Percentiles rank a stretch among this genome's conserved stretches.
These are phyloP conservation scores for Fusarium pseudograminearum DNA, from an alignment of 2,329 filamentous ascomycete species.

Conservation along the genomic window DNA sequence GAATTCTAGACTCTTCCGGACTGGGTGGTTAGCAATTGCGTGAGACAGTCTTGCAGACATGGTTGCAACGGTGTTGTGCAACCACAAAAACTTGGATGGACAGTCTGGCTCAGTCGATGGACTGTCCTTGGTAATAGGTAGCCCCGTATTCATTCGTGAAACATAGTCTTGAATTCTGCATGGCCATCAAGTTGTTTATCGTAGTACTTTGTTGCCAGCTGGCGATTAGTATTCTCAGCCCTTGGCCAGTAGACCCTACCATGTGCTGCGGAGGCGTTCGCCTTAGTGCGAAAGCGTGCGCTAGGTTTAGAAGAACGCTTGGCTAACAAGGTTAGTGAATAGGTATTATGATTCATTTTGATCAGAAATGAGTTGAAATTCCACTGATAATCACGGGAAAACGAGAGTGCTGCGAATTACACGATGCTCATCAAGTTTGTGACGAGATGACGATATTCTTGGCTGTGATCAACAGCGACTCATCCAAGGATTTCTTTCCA, in stretches of 20 bases:
- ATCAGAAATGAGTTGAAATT: background rate
- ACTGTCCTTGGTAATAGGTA: background rate
- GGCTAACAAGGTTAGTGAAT: background rate
- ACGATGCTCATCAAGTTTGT: slow-evolving; percentile 4
- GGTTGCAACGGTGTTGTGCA: slow-evolving; percentile 9
- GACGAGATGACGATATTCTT: slow-evolving; percentile 19
- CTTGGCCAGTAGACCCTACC: slow-evolving; percentile 37
- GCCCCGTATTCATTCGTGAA: background rate
- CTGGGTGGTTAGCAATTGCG: slow-evolving; percentile 18
- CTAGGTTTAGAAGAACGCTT: slow-evolving; percentile 18
- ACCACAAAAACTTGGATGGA: background rate
- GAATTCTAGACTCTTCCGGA: slow-evolving; percentile 35
- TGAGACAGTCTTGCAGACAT: slow-evolving; percentile 18
- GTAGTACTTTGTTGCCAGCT: slow-evolving; percentile 8
- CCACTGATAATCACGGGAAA: background rate
- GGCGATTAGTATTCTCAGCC: slow-evolving; percentile 14
- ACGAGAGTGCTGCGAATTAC: background rate
- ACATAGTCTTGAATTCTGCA: background rate
- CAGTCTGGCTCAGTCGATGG: background rate
- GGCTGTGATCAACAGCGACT: slow-evolving; percentile 1
- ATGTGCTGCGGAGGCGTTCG: slow-evolving; percentile 43
- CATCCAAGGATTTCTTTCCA: background rate
- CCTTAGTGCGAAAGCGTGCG: slow-evolving; percentile 34
- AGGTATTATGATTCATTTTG: slow-evolving; percentile 12
- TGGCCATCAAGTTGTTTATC: background rate